Evolutionary conservation across 768 basidiomycete genomes (phyloP).

Genomic region (Naganishia randhawae): DNA sequence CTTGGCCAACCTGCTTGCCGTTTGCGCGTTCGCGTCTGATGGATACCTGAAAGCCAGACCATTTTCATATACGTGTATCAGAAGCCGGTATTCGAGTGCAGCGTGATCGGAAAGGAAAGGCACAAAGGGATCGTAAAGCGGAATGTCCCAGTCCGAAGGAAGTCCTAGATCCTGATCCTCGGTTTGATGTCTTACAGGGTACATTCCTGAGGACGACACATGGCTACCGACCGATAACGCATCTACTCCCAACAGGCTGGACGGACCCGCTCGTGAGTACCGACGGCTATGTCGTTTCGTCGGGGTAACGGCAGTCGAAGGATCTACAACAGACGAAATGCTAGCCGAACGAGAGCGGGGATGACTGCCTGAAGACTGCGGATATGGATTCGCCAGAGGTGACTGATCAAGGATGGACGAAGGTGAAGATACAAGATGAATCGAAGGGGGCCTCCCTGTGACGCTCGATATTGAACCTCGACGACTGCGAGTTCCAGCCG

Average conservation of each 20-base stretch:
- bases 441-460: neutral
- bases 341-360: slow-evolving; percentile 23
- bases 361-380: neutral
- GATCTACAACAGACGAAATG: neutral
- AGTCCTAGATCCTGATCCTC: neutral
- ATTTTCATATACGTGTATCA: slow-evolving; percentile 45
- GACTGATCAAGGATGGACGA: slow-evolving; percentile 15
- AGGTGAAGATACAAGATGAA: neutral
- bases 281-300: slow-evolving; percentile 26
- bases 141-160: slow-evolving; percentile 67
- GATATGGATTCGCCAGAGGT: slow-evolving; percentile 1
- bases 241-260: slow-evolving; percentile 4
- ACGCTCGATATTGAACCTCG: slow-evolving; percentile 11
- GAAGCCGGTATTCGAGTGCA: slow-evolving; percentile 66
- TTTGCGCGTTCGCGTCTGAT: neutral
- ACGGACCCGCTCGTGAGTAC: slow-evolving; percentile 28
- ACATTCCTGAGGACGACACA: neutral
- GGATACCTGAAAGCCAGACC: slow-evolving; percentile 31
- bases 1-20: slow-evolving; percentile 28
- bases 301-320: neutral
- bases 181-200: slow-evolving; percentile 2
- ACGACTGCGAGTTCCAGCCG: slow-evolving; percentile 5
- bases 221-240: slow-evolving; percentile 2
- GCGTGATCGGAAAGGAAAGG: slow-evolving; percentile 84
- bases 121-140: slow-evolving; percentile 88